Percentiles rank a stretch among this genome's conserved stretches.
These are phyloP conservation scores for Arabis hirsuta DNA, from an alignment of 345 rosid species.

Conservation along the genomic window DNA sequence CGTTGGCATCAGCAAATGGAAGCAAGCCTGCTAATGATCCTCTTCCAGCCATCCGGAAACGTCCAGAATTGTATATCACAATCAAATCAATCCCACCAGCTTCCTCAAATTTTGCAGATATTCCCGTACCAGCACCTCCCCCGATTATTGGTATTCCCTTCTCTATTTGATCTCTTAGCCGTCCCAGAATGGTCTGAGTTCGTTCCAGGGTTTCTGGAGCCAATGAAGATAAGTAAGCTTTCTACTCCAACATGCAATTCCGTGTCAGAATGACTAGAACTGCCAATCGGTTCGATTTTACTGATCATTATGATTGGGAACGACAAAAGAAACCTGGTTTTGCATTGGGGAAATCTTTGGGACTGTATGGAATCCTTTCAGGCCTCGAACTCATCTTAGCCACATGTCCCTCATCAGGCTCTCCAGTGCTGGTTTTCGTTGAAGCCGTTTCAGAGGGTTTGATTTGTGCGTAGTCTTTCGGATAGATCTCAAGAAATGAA, in stretches of 20 bases:
- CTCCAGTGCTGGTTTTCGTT: slow-evolving; percentile 37
- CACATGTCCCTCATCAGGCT: slow-evolving; percentile 25
- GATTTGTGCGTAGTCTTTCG: slow-evolving; percentile 38
- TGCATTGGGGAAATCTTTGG: slow-evolving; percentile 81
- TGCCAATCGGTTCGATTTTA: slow-evolving; percentile 11
- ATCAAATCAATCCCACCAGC: slow-evolving; percentile 96
- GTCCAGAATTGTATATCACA: slow-evolving; percentile 90
- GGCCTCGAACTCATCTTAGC: slow-evolving; percentile 34
- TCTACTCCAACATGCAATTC: slow-evolving; percentile 24
- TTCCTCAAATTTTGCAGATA: slow-evolving; percentile 98
- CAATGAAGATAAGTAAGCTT: slow-evolving; percentile 28
- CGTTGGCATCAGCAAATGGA: slow-evolving; percentile 97
- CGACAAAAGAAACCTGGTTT: slow-evolving; percentile 62
- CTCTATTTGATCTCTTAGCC: slow-evolving; percentile 67
- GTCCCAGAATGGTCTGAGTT: slow-evolving; percentile 67
- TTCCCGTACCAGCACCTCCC: slow-evolving; percentile 99
- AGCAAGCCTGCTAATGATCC: slow-evolving; percentile 93
- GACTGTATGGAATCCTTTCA: slow-evolving; percentile 57
- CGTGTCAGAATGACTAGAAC: slow-evolving; percentile 3
- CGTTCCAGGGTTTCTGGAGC: slow-evolving; percentile 73
- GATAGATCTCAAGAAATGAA: slow-evolving; percentile 70
- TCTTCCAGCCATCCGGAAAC: slow-evolving; percentile 98
- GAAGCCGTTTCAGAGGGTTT: slow-evolving; percentile 40
- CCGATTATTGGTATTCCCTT: slow-evolving; percentile 85
- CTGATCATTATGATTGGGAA: slow-evolving; percentile 6